These are phyloP conservation scores for Domatiomyces catenatus DNA, from an alignment of 2,329 filamentous ascomycete species.

Conservation along the genomic window DNA sequence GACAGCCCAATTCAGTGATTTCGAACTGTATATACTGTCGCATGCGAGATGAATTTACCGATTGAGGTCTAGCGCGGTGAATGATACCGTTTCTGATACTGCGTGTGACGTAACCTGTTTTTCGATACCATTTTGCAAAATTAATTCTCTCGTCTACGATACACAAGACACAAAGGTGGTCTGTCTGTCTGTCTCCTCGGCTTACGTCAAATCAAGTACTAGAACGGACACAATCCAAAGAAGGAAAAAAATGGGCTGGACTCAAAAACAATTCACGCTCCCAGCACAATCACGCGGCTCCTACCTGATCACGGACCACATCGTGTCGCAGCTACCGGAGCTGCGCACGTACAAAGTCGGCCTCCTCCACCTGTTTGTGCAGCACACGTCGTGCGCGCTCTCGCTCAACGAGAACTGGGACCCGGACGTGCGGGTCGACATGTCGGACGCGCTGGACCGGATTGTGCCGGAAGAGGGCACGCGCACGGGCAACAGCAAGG, in stretches of 20 bases:
- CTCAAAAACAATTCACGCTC: constrained; percentile 71
- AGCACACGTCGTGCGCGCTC: constrained; percentile 86
- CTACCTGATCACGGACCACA: constrained; percentile 73
- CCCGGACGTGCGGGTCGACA: constrained; percentile 71
- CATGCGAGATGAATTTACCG: neutral
- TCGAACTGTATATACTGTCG: neutral
- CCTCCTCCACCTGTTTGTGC: constrained; percentile 75
- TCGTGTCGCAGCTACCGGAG: constrained; percentile 60
- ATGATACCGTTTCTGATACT: neutral
- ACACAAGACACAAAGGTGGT: no score
- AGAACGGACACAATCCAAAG: neutral
- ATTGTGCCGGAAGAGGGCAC: constrained; percentile 61
- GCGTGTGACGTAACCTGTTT: neutral
- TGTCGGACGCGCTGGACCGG: constrained; percentile 84
- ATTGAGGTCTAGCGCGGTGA: neutral
- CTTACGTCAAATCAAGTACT: no score
- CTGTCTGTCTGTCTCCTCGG: no score
- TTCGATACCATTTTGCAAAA: neutral
- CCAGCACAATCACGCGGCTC: constrained; percentile 63
- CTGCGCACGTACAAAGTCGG: constrained; percentile 71
- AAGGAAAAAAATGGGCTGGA: constrained; percentile 41
- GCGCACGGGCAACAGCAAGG: constrained; percentile 33
- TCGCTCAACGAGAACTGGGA: constrained; percentile 89
- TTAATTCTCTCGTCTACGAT: neutral
- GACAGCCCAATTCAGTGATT: neutral